These are phyloP conservation scores for Neoboletus subvelutipes DNA, from an alignment of 768 basidiomycete species.

Conservation along the genomic window DNA sequence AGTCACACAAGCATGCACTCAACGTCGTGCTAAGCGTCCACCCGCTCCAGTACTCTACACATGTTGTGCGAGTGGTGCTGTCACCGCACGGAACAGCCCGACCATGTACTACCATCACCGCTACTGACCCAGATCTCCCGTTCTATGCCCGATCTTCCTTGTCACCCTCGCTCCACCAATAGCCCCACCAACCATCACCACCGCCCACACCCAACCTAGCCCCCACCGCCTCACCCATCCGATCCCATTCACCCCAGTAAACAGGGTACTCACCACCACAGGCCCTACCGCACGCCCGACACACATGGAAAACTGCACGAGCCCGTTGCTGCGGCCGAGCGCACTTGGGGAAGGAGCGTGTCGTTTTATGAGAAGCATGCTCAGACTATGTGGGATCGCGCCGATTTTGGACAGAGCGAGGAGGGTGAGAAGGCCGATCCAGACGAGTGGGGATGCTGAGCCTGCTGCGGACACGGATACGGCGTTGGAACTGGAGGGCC, in stretches of 20 bases:
- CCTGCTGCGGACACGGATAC: slow-evolving; percentile 14
- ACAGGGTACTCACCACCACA: slow-evolving; percentile 44
- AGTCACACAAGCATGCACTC: neutral
- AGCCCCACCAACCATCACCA: slow-evolving; percentile 12
- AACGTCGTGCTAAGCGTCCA: neutral
- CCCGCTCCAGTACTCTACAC: neutral
- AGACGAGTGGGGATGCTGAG: slow-evolving; percentile 35
- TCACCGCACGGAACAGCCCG: neutral
- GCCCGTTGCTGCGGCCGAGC: slow-evolving; percentile 60
- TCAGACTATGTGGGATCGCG: slow-evolving; percentile 39
- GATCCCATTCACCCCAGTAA: slow-evolving; percentile 16
- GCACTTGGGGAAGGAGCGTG: slow-evolving; percentile 17
- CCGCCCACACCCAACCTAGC: slow-evolving; percentile 15
- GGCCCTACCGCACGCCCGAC: slow-evolving; percentile 53
- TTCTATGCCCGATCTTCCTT: neutral
- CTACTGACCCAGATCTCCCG: neutral
- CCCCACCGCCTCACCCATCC: slow-evolving; percentile 7
- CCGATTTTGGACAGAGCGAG: slow-evolving; percentile 37
- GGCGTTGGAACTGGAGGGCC: neutral
- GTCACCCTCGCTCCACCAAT: slow-evolving; percentile 13
- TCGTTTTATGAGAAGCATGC: slow-evolving; percentile 60
- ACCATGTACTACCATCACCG: neutral
- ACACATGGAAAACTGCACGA: slow-evolving; percentile 59
- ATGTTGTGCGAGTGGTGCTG: neutral
- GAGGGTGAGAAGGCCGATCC: slow-evolving; percentile 45